Evolutionary conservation across 2,329 filamentous ascomycete genomes (phyloP).

Genomic region (Neofusicoccum ribis): DNA sequence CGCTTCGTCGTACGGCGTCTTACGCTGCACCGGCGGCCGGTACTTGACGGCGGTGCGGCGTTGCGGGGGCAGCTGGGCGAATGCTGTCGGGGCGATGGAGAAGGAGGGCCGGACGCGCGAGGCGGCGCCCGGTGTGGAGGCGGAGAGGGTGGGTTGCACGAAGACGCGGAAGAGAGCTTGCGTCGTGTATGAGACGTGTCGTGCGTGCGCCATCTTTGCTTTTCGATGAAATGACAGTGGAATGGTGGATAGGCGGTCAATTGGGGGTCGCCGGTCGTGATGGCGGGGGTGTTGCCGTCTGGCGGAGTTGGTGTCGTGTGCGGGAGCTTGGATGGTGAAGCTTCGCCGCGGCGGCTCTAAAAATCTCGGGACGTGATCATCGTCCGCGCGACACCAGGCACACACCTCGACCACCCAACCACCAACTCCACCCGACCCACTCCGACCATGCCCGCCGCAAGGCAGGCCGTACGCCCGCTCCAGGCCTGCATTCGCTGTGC

Average conservation of each 20-base stretch:
- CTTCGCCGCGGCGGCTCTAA: constrained; percentile 8
- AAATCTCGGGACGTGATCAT: constrained; percentile 15
- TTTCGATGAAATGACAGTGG: neutral
- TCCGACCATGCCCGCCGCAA: constrained; percentile 35
- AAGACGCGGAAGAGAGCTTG: constrained; percentile 49
- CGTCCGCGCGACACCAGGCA: neutral
- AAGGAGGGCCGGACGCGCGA: constrained; percentile 19
- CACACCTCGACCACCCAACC: constrained; percentile 12
- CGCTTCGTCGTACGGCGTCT: constrained; percentile 48
- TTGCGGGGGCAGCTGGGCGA: constrained; percentile 9
- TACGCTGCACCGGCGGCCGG: constrained; percentile 39
- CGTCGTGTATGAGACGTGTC: constrained; percentile 34
- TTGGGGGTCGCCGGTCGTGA: neutral
- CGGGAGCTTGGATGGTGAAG: constrained; percentile 9
- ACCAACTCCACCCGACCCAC: constrained; percentile 20
- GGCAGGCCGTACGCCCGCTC: constrained; percentile 36
- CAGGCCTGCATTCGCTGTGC: constrained; percentile 30
- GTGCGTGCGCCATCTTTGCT: constrained; percentile 21
- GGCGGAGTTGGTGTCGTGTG: neutral
- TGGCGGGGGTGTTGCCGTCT: neutral
- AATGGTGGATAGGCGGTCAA: neutral
- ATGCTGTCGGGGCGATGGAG: neutral
- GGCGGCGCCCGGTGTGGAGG: constrained; percentile 24
- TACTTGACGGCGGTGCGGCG: constrained; percentile 26
- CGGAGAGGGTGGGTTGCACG: constrained; percentile 25